Percentiles rank a stretch among this genome's conserved stretches.
Evolutionary conservation across 2,329 filamentous ascomycete genomes (phyloP).

Genomic region (Colletotrichum sublineola): DNA sequence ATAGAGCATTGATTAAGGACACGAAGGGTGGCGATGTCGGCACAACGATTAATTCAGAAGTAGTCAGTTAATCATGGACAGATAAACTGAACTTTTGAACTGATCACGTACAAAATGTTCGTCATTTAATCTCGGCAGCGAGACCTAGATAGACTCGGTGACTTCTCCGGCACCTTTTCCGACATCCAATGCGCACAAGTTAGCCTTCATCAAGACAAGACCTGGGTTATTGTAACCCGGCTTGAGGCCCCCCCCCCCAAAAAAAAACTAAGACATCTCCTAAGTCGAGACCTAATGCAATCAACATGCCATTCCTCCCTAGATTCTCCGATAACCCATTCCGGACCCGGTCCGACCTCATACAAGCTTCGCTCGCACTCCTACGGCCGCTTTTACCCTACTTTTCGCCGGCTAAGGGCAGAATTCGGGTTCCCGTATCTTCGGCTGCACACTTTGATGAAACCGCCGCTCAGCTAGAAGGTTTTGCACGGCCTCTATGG

Average conservation of each 20-base stretch:
- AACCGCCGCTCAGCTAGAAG: slow-evolving; percentile 59
- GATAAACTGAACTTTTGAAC: background rate
- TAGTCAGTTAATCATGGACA: background rate
- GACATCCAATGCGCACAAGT: slow-evolving; percentile 9
- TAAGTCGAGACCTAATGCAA: background rate
- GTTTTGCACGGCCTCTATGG: slow-evolving; percentile 58
- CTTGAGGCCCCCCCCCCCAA: background rate
- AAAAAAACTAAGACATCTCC: background rate
- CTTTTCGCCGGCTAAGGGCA: slow-evolving; percentile 52
- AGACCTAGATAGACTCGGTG: no score
- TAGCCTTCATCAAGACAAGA: slow-evolving; percentile 10
- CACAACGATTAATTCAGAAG: slow-evolving; percentile 21
- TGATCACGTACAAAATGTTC: background rate
- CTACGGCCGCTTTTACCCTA: slow-evolving; percentile 51
- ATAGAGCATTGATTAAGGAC: slow-evolving; percentile 13
- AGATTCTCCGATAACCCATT: slow-evolving; percentile 60
- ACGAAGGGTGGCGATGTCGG: slow-evolving; percentile 23
- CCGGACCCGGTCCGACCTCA: slow-evolving; percentile 51
- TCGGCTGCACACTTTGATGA: slow-evolving; percentile 60
- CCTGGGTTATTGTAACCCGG: background rate
- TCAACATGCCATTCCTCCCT: slow-evolving; percentile 52
- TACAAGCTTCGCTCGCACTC: slow-evolving; percentile 52
- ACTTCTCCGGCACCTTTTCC: slow-evolving; percentile 9
- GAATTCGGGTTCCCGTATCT: slow-evolving; percentile 53
- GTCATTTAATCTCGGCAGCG: background rate